A percentile compares a stretch with the other conserved stretches of the same genome.
Conservation (phyloP, 164 flowering plant genomes). For the Stephania yunnanensis region DNA sequence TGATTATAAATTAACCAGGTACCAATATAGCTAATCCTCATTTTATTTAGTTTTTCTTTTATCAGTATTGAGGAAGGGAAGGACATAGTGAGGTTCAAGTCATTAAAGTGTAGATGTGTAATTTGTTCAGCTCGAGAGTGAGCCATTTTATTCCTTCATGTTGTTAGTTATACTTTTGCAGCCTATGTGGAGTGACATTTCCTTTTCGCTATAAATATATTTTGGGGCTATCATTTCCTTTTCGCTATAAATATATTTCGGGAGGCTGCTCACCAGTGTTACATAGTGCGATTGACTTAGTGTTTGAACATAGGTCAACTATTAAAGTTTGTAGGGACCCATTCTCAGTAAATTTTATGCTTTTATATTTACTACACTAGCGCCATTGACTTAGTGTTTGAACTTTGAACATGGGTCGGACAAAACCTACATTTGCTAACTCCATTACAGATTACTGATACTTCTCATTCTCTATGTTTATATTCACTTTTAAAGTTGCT, state of each 20-base stretch:
- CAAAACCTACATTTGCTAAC: neutral
- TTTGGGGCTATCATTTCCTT: neutral
- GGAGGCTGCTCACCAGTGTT: neutral
- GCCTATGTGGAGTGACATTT: neutral
- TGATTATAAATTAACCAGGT: slow-evolving; percentile 29
- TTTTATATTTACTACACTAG: too few relatives aligned
- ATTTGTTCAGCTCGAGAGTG: neutral
- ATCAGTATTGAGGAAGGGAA: neutral
- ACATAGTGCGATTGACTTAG: neutral
- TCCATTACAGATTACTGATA: neutral
- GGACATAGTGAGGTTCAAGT: neutral
- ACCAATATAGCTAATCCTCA: slow-evolving; percentile 7
- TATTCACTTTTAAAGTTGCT: too few relatives aligned
- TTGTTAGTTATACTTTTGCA: neutral
- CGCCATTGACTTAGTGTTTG: neutral
- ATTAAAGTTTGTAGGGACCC: neutral
- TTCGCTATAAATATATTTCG: neutral
- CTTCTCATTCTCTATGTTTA: neutral
- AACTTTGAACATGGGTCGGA: too few relatives aligned
- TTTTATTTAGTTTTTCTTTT: slow-evolving; percentile 4
- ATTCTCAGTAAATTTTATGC: neutral
- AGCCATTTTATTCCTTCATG: neutral
- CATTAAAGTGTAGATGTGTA: neutral
- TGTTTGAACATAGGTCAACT: neutral
- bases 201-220: neutral